Evolutionary conservation across 1,284 basidiomycete species (phyloP), one percentile per base, ranked within the genome.

Genomic region (Malassezia sp.): DNA sequence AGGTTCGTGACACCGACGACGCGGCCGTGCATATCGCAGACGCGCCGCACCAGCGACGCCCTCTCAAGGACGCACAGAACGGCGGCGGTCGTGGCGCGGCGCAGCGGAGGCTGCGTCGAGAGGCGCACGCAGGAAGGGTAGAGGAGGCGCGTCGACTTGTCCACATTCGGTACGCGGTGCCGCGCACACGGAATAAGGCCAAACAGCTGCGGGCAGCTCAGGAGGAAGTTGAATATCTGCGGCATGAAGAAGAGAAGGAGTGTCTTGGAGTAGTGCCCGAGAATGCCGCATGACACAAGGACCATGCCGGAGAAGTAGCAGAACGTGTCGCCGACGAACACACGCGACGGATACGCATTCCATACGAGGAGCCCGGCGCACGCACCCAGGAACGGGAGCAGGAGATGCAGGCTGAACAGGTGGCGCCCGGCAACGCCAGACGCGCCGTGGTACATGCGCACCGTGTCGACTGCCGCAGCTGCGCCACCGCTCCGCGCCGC

Each of bases 171-270:
- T 12, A 99, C 77, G 23, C 93, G 79, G 73, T 97, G 93, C 33
- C 93, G 75, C 2, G 93, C 93, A 63, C 89, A 95, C 0, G 84
- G 83, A 6, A 97, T 85, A 8, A 99, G 71, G 1, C 85, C 85
- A 64, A 96, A 96, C 2, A 99, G 74, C 69, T 99, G 93, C 3
- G 93, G 93, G 58, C 83, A 86, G 18, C 88, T 93, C 29, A 96
- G 76, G 32, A 95, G 41, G 63, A 99, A 99, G 72, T 99, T 97
- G 79, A 96, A 86, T 54, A 95, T 84, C 69, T 99, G 93, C 4
- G 93, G 93, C 26, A 95, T 76, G 75, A 97, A 97, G 76, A 99
- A 96, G 22, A 97, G 75, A 39, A 96, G 76, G 4, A 99, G 75
- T 0, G 91, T 99, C 73, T 97, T 99, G 45, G 85, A 87, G 71